A percentile compares a stretch with the other conserved stretches of the same genome.
Conservation (phyloP, 176 grass and related monocot species). For the Hordeum vulgare region MorexV3_pseudomolecules_assembly NC_058519.1:596781549-596782048, state of each 20-base stretch:
- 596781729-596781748: too few species aligned
- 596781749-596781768: neutral
- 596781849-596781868: neutral
- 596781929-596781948: too few species aligned
- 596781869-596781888: neutral
- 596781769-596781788: neutral
- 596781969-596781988: too few species aligned
- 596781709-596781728: neutral
- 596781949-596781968: neutral
- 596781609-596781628: too few species aligned
- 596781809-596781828: neutral
- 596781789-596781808: neutral
- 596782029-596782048: neutral
- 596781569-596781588: too few species aligned
- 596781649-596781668: too few species aligned
- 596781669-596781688: neutral
- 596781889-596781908: neutral
- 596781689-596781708: neutral
- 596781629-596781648: neutral
- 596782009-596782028: neutral
- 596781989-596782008: neutral
- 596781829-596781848: neutral
- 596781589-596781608: too few species aligned
- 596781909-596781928: neutral
- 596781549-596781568: too few species aligned